phyloP scores from a whole-genome alignment of 2,329 filamentous ascomycete genomes.

The Dactylellina drechsleri region DNA sequence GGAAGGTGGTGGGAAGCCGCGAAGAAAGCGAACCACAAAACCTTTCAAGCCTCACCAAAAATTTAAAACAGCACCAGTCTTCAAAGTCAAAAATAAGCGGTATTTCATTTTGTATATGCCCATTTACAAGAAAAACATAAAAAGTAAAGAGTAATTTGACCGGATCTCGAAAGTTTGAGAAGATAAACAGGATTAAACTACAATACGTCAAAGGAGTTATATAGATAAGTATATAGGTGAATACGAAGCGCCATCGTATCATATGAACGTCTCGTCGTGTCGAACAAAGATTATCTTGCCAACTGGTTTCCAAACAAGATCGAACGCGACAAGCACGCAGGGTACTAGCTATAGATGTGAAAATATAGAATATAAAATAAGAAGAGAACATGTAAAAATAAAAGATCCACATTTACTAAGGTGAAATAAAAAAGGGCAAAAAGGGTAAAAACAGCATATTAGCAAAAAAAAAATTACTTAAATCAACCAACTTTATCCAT shows the following conservation, averaged over 20 bases:
- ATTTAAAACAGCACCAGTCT: not conserved
- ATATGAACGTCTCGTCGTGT: conserved; percentile 39
- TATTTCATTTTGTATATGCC: conserved; percentile 2
- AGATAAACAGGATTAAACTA: conserved; percentile 52
- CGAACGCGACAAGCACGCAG: conserved; percentile 37
- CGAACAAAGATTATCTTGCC: conserved; percentile 44
- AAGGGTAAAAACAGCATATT: conserved; percentile 34
- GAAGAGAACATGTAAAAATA: conserved; percentile 25
- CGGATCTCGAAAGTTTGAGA: conserved; percentile 16
- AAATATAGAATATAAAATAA: conserved; percentile 35
- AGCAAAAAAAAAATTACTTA: conserved; percentile 32
- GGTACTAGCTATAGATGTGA: conserved; percentile 36
- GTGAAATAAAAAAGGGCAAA: conserved; percentile 4
- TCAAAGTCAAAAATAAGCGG: not conserved
- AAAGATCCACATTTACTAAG: conserved; percentile 51
- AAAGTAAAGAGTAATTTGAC: conserved; percentile 6
- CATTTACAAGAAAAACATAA: not conserved
- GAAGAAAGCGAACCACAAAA: conserved; percentile 3
- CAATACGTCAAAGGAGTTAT: conserved; percentile 22
- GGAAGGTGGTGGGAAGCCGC: not conserved
- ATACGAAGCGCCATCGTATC: conserved; percentile 36
- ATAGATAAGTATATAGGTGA: conserved; percentile 44
- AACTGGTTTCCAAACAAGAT: conserved; percentile 30
- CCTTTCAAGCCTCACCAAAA: conserved; percentile 38
- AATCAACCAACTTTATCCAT: conserved; percentile 27